Evolutionary conservation across 345 rosid species (phyloP).

Genomic region (Lepidium didymum): DNA sequence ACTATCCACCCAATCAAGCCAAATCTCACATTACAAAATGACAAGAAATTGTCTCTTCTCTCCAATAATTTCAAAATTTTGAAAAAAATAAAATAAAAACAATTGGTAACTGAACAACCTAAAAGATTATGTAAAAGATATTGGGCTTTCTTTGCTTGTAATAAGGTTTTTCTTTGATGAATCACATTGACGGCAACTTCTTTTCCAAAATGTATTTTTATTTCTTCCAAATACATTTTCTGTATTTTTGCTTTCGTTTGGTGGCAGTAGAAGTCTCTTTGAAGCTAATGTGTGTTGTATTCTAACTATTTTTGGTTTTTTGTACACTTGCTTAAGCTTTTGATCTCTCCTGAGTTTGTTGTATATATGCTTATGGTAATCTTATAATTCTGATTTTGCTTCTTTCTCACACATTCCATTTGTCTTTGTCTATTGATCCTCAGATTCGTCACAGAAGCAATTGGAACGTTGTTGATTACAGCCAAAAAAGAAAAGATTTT

Average conservation of each 20-base stretch:
- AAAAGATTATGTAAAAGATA: conserved; percentile 24
- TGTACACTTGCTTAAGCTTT: conserved; percentile 27
- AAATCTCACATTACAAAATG: conserved; percentile 18
- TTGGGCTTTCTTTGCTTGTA: conserved; percentile 24
- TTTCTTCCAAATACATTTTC: neutral
- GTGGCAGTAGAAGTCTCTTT: conserved; percentile 31
- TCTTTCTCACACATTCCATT: conserved; percentile 16
- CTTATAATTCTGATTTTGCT: conserved; percentile 6
- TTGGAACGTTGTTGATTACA: neutral
- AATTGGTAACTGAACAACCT: conserved; percentile 15
- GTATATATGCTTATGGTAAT: conserved; percentile 18
- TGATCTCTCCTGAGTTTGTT: conserved; percentile 13
- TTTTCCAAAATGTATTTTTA: conserved; percentile 14
- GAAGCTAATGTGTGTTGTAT: conserved; percentile 24
- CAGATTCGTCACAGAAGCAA: conserved; percentile 26
- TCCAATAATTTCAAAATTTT: conserved; percentile 10
- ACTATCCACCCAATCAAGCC: conserved; percentile 21
- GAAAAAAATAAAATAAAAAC: neutral
- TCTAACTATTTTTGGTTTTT: conserved; percentile 30
- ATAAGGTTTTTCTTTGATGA: conserved; percentile 21
- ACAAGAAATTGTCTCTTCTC: conserved; percentile 24
- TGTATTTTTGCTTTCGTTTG: conserved; percentile 44
- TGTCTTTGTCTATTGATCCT: conserved; percentile 40
- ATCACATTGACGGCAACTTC: conserved; percentile 28
- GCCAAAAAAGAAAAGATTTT: conserved; percentile 1